Evolutionary conservation across 805 yeast genomes (phyloP).

Genomic region (Danielozyma ontarioensis): DNA sequence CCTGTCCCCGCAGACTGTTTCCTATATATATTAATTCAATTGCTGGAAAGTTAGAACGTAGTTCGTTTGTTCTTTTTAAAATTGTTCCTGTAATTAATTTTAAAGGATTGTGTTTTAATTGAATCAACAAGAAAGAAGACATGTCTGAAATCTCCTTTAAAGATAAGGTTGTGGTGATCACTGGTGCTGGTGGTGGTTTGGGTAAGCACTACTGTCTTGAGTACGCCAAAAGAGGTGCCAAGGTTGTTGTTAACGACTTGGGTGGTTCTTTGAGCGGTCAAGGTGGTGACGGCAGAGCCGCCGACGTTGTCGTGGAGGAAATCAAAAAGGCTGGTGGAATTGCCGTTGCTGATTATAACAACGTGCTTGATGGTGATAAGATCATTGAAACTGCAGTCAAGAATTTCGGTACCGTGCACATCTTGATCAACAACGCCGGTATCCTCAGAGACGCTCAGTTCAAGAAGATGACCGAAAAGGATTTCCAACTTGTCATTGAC

Average conservation of each 20-base stretch:
- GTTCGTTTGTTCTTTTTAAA: too few species aligned
- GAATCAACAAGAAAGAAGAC: too few species aligned
- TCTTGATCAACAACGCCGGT: constrained; percentile 92
- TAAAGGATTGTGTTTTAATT: too few species aligned
- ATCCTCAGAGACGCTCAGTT: constrained; percentile 84
- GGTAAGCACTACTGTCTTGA: constrained; percentile 86
- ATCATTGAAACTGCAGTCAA: constrained; percentile 83
- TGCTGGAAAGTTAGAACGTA: too few species aligned
- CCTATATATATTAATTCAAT: too few species aligned
- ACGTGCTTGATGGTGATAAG: constrained; percentile 78
- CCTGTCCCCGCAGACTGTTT: too few species aligned
- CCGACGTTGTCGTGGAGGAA: constrained; percentile 86
- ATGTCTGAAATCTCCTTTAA: constrained; percentile 48
- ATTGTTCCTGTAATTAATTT: too few species aligned
- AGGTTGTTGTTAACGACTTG: constrained; percentile 90
- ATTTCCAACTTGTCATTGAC: constrained; percentile 72
- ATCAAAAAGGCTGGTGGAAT: constrained; percentile 69
- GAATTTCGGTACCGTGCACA: constrained; percentile 82
- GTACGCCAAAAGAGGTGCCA: constrained; percentile 87
- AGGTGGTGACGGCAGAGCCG: constrained; percentile 67
- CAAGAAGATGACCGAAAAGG: constrained; percentile 78
- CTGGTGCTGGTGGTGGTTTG: constrained; percentile 98
- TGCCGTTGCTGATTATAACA: constrained; percentile 93
- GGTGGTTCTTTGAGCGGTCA: constrained; percentile 80
- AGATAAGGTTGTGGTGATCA: constrained; percentile 84